Conservation (phyloP, 192 early-diverging fungal genomes). For the Dissophora ornata region DNA sequence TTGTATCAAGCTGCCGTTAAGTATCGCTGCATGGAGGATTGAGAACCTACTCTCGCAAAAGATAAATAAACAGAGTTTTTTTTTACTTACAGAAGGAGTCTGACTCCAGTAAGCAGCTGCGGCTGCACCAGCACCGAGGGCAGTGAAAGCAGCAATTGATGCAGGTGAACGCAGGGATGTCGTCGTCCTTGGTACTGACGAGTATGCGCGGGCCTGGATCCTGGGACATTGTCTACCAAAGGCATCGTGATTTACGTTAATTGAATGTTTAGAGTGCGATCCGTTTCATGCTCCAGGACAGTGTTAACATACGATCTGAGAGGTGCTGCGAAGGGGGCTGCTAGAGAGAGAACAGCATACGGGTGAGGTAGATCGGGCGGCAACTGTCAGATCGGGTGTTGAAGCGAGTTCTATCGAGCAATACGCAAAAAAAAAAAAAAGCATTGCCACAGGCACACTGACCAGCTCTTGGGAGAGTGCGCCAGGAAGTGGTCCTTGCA, state of each 20-base stretch:
- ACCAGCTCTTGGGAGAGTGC: conserved; percentile 6
- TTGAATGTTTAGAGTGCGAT: neutral
- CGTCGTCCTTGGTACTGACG: conserved; percentile 1
- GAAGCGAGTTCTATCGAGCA: no score
- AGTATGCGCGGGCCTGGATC: conserved; percentile 14
- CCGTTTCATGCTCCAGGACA: neutral
- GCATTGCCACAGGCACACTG: neutral
- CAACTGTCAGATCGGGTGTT: no score
- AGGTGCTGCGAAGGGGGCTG: no score
- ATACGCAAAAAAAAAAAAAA: neutral
- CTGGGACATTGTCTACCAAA: conserved; percentile 5
- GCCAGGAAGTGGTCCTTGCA: neutral
- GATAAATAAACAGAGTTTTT: no score
- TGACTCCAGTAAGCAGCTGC: conserved; percentile 38
- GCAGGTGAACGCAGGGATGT: neutral
- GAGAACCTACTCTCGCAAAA: no score
- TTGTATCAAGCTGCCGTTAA: neutral
- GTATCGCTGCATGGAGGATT: neutral
- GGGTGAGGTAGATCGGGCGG: no score
- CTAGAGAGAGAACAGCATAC: no score
- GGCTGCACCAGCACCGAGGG: conserved; percentile 16
- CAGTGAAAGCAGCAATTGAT: neutral
- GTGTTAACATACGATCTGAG: neutral
- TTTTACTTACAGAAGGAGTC: conserved; percentile 13
- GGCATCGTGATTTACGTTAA: neutral